These are phyloP conservation scores for Rhododendron ferrugineum DNA, from an alignment of 148 eudicot genomes.

Conservation along the genomic window DNA sequence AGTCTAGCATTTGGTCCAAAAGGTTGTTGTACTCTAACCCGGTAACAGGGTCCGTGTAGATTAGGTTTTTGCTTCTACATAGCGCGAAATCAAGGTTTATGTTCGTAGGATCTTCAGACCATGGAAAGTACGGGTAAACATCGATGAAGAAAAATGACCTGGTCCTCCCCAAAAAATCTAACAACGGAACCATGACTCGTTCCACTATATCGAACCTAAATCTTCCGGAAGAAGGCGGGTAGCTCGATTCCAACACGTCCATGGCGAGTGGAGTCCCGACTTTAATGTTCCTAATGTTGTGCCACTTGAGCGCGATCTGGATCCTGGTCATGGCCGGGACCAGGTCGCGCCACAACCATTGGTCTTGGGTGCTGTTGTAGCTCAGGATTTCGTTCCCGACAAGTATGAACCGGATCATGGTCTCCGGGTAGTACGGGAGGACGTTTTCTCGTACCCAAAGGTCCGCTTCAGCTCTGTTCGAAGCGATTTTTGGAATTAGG, in stretches of 20 bases:
- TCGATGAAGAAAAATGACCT: constrained; percentile 56
- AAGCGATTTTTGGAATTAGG: constrained; percentile 41
- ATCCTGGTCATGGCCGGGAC: constrained; percentile 62
- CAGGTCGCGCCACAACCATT: constrained; percentile 40
- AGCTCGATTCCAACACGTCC: constrained; percentile 51
- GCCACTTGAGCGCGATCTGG: constrained; percentile 23
- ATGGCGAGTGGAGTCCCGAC: constrained; percentile 79
- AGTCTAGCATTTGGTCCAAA: constrained; percentile 80
- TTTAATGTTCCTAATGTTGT: constrained; percentile 52
- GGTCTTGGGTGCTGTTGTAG: constrained; percentile 19
- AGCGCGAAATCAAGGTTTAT: constrained; percentile 55
- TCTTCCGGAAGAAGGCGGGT: constrained; percentile 70
- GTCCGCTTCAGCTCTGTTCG: constrained; percentile 39
- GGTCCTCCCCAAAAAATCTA: constrained; percentile 44
- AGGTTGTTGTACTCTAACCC: constrained; percentile 60
- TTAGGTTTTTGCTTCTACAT: constrained; percentile 21
- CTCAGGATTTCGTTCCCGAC: constrained; percentile 78
- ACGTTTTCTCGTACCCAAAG: constrained; percentile 59
- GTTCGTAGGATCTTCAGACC: constrained; percentile 40
- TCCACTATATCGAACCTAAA: constrained; percentile 37
- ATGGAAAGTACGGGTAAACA: constrained; percentile 70
- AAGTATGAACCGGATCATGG: constrained; percentile 53
- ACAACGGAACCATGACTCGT: constrained; percentile 34
- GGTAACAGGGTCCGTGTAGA: constrained; percentile 43
- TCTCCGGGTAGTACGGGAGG: constrained; percentile 55